Base-by-base conservation (phyloP, 2,329 filamentous ascomycete genomes). In the Stagonosporopsis tanaceti region DNA sequence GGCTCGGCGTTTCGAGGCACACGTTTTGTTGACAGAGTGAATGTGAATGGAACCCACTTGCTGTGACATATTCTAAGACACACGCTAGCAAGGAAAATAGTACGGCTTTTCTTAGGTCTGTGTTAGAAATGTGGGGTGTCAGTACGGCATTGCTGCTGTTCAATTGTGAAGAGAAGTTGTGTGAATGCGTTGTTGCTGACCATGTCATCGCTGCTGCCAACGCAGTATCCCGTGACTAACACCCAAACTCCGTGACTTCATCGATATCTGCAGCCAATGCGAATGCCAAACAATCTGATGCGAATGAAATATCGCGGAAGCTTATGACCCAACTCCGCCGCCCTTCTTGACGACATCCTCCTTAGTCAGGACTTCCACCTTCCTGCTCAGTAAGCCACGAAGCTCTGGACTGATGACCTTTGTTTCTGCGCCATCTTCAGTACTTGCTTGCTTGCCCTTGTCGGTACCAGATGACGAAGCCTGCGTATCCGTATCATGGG, bases 321-420 rank as follows among this genome's bases (percentile, higher is more conserved):
- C 35, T 52, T 15, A 59, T 14, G 51, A 54, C 12, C 50, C 57
- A 27, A 51, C 47, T 6, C 57, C 46, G 15, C 37, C 51, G n/a
- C 50, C 56, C 28, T 53, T 59, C 61, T 72, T 68, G 6, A 59
- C 59, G 22, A 70, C 47, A 7, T 78, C 75, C 53, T 76, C 69
- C n/a, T 83, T 78, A 27, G 81, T 78, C 24, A 85, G 68, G 59
- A 78, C 81, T 44, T 83, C 78, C 7, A 89, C 78, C 58, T 89
- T 85, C 58, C 84, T 79, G 62, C 84, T 86, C n/a, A 91, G 70
- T 40, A 91, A 64, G 6, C 78, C 76, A 45, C 89, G 81, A 55
- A 91, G 72, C 64, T 91, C 87, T 0, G 85, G 81, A 61, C 84
- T 88, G 44, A 91, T 87, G 15, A 89, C 81, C 63, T 82, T 85